Evolutionary conservation across 1,139 yeast species (phyloP).

Genomic region (Debaryomyces udenii): DNA sequence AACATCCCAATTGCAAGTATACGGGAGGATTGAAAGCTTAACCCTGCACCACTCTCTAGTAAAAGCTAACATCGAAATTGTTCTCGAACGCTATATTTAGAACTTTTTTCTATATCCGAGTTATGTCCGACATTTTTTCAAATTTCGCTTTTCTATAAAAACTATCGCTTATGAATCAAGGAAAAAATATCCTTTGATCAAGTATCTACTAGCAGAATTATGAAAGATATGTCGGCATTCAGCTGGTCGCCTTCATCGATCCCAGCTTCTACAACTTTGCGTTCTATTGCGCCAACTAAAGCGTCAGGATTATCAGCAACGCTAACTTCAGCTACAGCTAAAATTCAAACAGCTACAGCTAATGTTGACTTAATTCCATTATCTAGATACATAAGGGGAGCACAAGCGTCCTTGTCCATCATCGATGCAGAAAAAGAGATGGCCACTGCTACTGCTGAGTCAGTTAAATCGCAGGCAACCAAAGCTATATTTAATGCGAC

Average conservation of each 20-base stretch:
- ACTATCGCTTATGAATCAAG: too few relatives aligned
- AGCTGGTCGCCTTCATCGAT: slow-evolving; percentile 39
- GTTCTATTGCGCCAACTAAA: slow-evolving; percentile 14
- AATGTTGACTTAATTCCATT: slow-evolving; percentile 18
- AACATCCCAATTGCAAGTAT: too few relatives aligned
- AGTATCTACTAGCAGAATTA: background rate
- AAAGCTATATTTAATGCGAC: slow-evolving; percentile 37
- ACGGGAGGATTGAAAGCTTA: too few relatives aligned
- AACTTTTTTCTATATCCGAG: too few relatives aligned
- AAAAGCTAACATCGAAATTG: too few relatives aligned
- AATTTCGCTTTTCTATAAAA: too few relatives aligned
- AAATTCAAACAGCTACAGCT: slow-evolving; percentile 22
- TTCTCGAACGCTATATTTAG: too few relatives aligned
- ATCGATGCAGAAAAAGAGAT: slow-evolving; percentile 33
- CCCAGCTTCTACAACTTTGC: slow-evolving; percentile 21
- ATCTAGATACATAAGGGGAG: slow-evolving; percentile 29
- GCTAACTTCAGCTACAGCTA: slow-evolving; percentile 16
- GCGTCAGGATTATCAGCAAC: slow-evolving; percentile 11
- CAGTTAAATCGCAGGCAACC: slow-evolving; percentile 32
- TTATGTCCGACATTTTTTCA: too few relatives aligned
- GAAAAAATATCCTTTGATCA: background rate
- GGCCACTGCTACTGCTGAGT: slow-evolving; percentile 43
- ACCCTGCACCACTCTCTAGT: too few relatives aligned
- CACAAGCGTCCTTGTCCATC: slow-evolving; percentile 40
- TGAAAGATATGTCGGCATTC: background rate